Base-by-base conservation (phyloP, 225 moss, liverwort and hornwort genomes). In the Thuidium tamariscinum region DNA sequence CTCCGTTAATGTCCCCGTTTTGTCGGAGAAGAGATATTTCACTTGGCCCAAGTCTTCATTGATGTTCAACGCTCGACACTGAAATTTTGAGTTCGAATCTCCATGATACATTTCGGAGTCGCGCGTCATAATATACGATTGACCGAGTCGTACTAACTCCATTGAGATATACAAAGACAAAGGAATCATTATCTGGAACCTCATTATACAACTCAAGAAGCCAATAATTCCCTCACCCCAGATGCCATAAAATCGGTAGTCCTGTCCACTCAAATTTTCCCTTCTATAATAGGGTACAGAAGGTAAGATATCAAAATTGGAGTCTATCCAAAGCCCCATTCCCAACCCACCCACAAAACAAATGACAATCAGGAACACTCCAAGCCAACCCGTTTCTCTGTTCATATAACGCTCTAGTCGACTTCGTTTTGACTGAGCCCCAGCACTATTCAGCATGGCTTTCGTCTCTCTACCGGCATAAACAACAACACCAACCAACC, bases 21-120 rank as follows among this genome's bases (percentile, higher is more conserved):
- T 97, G 39, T 97, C 97, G 27, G 97, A 96, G 62, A 97, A 97
- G 2, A 97, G 87, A 80, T 95, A 97, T 49, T 97, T 96, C 25
- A 97, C 92, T 88, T 97, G 97, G 34, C 97, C 97, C 89, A 97
- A 73, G 79, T 97, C 97, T 88, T 97, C 97, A 80, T 97, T 97
- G 36, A 97, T 96, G 84, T 95, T 97, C 89, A 97, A 90, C 42
- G 96, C 97, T 39, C 96, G 91, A 61, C 96, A 96, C 76, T 97
- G 97, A 84, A 97, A 93, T 74, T 64, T 90, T 27, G 95, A 90
- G 37, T 94, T 89, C 18, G 93, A 94, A 52, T 71, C 90, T 82
- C 70, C 81, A 60, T 97, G 95, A 85, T 94, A 97, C 96, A 97
- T 93, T 41, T 95, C 93, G 70, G 32, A 69, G 85, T 97, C 97